Base-by-base conservation (phyloP, 2,329 filamentous ascomycete genomes). In the Aspergillus fijiensis region DNA sequence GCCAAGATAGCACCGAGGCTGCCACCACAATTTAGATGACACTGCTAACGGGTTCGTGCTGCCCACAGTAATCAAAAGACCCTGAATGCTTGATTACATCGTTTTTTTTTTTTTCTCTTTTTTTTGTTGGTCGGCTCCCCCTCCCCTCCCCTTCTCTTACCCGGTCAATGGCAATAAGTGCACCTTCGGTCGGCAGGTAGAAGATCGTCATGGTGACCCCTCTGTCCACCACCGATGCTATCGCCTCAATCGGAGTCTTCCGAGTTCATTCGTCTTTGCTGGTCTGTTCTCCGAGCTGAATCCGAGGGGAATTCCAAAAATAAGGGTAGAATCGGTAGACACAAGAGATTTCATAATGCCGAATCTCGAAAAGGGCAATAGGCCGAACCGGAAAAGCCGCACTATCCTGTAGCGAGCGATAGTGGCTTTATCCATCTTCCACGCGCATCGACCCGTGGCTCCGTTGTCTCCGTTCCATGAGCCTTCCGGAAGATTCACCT, bases 1-100 rank as follows among this genome's bases (percentile, higher is more conserved):
- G 39, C 39, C 39, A 19, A 45, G 39, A 45, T 16, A 16, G 39
- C 39, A 45, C 39, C n/a, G 16, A 45, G 39, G 39, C 39, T 45
- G 39, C 39, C 39, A 19, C 39, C 39, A 23, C 27, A 55, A 29
- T 55, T 23, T 49, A 55, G 21, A 19, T 55, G 53, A 55, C 45
- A 55, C 53, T 35, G 53, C 53, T 48, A 55, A 47, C 53, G 42
- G 42, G 42, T 45, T 45, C 23, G 47, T 29, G 19, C 29, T 49
- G 53, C 53, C 53, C 53, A 55, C 42, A 27, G 53, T 42, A 55
- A 55, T 55, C 19, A 35, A 55, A 49, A 35, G 53, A 55, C 53
- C 53, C 53, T 55, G 53, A 55, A 55, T 55, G 53, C 53, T 55
- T 55, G 48, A 35, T 35, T 55, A 31, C 53, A 45, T 45, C 16